Evolutionary conservation across 1,284 basidiomycete species (phyloP), one percentile per base, ranked within the genome.

Genomic region (Trametes sp.): DNA sequence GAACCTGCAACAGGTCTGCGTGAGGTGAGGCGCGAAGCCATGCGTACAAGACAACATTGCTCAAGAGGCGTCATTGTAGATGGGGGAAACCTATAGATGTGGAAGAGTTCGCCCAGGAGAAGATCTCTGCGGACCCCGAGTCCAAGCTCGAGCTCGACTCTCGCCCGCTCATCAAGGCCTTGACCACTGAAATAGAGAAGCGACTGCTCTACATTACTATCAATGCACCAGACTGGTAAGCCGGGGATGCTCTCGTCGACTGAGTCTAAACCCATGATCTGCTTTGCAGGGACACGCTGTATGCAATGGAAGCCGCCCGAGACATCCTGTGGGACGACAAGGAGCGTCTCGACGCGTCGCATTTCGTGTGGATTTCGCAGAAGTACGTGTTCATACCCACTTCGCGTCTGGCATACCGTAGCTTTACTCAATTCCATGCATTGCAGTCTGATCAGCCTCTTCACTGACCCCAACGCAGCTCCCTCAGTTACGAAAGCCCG

Each of bases 151-250:
- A 92, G 63, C 87, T 86, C 7, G 84, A 84, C 2, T 81, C 87
- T 50, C 88, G 92, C 54, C 77, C 82, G 56, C 92, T 93, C 23
- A 94, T 95, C 63, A 96, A 95, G 75, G 81, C 84, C 41, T 79
- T 98, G 55, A 96, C 94, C 13, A 82, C 82, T 52, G 79, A 83
- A 28, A 88, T 98, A 46, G 88, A 93, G 75, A 74, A 75, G 6
- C 86, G 88, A 63, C 78, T 98, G 65, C 74, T 88, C 29, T 84
- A 86, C 70, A 80, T 90, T 58, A 98, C 93, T 0, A 87, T 98
- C 69, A 98, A 98, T 73, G 93, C 94, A 6, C 90, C 93, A 16
- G 92, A 98, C 75, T 98, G 96, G 96, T 94, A 72, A 68, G 84
- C 77, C 0, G 26, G 1, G 24, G 8, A 23, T 16, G 28, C 46